Evolutionary conservation across 164 flowering plant genomes (phyloP).

Genomic region (Annona cherimola): DNA sequence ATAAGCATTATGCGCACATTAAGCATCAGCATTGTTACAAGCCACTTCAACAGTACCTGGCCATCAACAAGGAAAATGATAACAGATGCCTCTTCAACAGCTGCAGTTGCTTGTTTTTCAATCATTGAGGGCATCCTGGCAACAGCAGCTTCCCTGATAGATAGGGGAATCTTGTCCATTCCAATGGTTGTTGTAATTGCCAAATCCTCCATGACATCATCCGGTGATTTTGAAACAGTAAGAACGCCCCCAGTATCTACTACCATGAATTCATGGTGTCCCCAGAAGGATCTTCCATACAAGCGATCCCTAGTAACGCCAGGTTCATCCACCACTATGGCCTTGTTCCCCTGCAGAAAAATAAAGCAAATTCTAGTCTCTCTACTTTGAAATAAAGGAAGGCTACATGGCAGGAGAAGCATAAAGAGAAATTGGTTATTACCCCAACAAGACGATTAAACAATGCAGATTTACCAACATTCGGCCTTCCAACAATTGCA

Average conservation of each 20-base stretch:
- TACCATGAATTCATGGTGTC: constrained; percentile 85
- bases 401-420: background rate
- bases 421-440: constrained; percentile 8
- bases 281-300: constrained; percentile 95
- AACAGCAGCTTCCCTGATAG: constrained; percentile 86
- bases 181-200: constrained; percentile 83
- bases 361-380: background rate
- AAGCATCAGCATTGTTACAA: background rate
- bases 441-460: constrained; percentile 99
- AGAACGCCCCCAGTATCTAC: constrained; percentile 97
- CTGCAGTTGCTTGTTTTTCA: constrained; percentile 83
- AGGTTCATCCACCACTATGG: constrained; percentile 98
- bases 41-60: constrained; percentile 47
- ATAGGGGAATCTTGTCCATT: constrained; percentile 91
- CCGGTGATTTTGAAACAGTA: constrained; percentile 65
- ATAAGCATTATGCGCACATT: background rate
- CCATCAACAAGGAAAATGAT: constrained; percentile 93
- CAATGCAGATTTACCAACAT: constrained; percentile 98
- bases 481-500: constrained; percentile 95
- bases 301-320: constrained; percentile 98
- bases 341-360: constrained; percentile 61
- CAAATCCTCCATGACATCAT: constrained; percentile 67
- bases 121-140: constrained; percentile 98
- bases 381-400: constrained; percentile 1
- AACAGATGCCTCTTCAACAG: constrained; percentile 84